Percentiles rank a stretch among this genome's conserved stretches.
These are phyloP conservation scores for Puccinia polysora DNA, from an alignment of 1,284 basidiomycete species.

Conservation along the genomic window DNA sequence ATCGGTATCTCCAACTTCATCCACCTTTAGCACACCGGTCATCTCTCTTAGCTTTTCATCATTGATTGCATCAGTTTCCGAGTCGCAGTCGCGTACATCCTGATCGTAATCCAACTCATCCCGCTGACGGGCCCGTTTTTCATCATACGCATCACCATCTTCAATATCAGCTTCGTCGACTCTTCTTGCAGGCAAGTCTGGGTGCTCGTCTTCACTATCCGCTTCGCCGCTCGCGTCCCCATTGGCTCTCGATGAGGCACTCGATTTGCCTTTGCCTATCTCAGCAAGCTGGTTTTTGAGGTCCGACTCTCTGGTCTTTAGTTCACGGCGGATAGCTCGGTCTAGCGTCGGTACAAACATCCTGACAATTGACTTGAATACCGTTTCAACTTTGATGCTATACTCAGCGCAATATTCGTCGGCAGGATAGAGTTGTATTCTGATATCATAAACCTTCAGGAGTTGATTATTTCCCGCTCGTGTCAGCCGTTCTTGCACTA, in stretches of 20 bases:
- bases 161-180: conserved; percentile 52
- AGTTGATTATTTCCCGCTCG: conserved; percentile 61
- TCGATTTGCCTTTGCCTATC: conserved; percentile 71
- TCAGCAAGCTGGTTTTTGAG: conserved; percentile 72
- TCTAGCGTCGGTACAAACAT: conserved; percentile 79
- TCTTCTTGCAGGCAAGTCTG: conserved; percentile 56
- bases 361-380: conserved; percentile 68
- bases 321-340: conserved; percentile 78
- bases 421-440: conserved; percentile 79
- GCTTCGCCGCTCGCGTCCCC: conserved; percentile 54
- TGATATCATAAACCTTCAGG: conserved; percentile 74
- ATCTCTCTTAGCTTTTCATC: conserved; percentile 58
- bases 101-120: conserved; percentile 71
- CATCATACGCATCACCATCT: conserved; percentile 70
- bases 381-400: conserved; percentile 68
- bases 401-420: conserved; percentile 83
- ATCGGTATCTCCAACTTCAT: conserved; percentile 55
- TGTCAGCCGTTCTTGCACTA: conserved; percentile 73
- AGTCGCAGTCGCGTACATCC: conserved; percentile 58
- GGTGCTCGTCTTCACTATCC: conserved; percentile 57
- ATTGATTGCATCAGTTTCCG: conserved; percentile 47
- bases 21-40: conserved; percentile 42
- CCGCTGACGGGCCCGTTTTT: conserved; percentile 62
- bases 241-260: conserved; percentile 56
- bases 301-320: conserved; percentile 79